Evolutionary conservation across 148 eudicot species (phyloP).

Genomic region (Chenopodium album): DNA sequence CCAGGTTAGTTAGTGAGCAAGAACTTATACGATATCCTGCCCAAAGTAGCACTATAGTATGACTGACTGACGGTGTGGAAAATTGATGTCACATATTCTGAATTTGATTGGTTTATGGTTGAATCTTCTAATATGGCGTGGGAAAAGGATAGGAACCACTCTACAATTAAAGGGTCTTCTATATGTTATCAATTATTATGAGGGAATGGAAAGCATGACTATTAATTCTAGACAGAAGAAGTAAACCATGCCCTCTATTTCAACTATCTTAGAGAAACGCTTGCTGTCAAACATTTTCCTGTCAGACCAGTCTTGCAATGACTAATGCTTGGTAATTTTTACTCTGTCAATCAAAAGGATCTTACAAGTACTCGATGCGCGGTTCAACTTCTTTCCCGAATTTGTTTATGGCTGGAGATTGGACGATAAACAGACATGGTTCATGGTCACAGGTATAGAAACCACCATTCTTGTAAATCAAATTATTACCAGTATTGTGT

Average conservation of each 20-base stretch:
- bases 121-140: no score
- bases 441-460: constrained; percentile 67
- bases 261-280: no score
- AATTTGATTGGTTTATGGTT: no score
- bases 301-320: background rate
- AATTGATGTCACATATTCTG: no score
- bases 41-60: no score
- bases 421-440: constrained; percentile 71
- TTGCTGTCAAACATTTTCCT: background rate
- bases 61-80: no score
- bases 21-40: background rate
- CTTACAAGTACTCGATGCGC: constrained; percentile 67
- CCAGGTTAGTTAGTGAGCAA: constrained; percentile 42
- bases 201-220: no score
- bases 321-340: background rate
- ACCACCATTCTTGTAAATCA: background rate
- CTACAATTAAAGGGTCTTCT: no score
- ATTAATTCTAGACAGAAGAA: no score
- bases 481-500: background rate
- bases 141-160: no score
- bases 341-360: constrained; percentile 38
- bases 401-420: constrained; percentile 80
- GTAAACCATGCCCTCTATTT: no score
- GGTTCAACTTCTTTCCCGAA: constrained; percentile 75
- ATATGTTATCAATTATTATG: no score